Base-by-base conservation (phyloP, 2,329 filamentous ascomycete genomes). In the Paramyrothecium roridum region DNA sequence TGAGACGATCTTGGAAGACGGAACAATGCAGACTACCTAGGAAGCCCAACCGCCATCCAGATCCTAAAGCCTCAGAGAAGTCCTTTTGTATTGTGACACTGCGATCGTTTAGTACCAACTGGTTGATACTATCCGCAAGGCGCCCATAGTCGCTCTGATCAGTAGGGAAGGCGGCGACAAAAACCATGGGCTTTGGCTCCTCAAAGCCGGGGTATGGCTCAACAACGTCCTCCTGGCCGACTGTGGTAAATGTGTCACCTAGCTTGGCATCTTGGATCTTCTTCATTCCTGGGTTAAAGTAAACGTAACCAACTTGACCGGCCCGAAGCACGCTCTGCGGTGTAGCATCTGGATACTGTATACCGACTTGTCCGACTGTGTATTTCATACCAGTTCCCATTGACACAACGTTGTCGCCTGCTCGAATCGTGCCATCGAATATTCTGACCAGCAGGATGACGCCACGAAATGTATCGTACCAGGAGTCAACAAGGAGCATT, bases 261-360 rank as follows among this genome's bases (percentile, higher is more conserved):
- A 98, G 88, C 73, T 97, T 96, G 51, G 95, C 93, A 68, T 99
- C 95, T 69, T 96, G 89, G 56, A 93, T 96, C 63, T 84, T 87
- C 78, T 98, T 98, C 95, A 99, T 99, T 54, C 93, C 95, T 0
- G 95, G 95, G 67, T 97, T 99, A 79, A 99, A 98, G 74, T 89
- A 92, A 46, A 99, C 86, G 68, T 99, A 99, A 52, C 95, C 95
- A 2, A 99, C 91, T 73, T 99, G 95, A 1, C 95, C 95, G 1
- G 95, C 93, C 3, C 92, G 87, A 52, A 99, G 78, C 8, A 86
- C 79, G 2, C 82, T 85, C 72, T 96, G 92, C 0, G 93, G 85
- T 1, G 89, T 93, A 66, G 93, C 90, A 47, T 90, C 81, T 0
- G 95, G 95, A 66, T 98, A 91, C 83, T 97, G 95, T 61, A 99